Evolutionary conservation across 306 rosid genomes (phyloP), one percentile per base, ranked within the genome.

Genomic region (Delonix regia): DNA sequence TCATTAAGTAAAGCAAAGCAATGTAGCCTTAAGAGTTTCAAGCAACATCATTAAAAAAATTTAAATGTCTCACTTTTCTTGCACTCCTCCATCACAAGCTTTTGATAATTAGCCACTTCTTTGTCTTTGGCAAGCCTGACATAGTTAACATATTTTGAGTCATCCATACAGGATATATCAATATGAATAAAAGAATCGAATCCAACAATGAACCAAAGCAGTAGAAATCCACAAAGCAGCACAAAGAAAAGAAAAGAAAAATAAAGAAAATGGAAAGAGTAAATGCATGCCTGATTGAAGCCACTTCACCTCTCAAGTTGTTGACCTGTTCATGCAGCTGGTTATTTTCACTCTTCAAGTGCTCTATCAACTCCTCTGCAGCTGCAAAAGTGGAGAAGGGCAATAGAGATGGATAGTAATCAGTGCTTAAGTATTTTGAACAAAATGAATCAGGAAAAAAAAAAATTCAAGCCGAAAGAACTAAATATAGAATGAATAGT

Each of bases 311-410:
- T 59, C 86, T 89, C 90, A 95, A 81, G 1, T 88, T 94, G 84
- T 82, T 73, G 69, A 91, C 83, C 79, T 86, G 88, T 28, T 49
- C 85, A 41, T 9, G 84, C 83, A 95, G 75, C 80, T 79, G 64
- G 55, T 89, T 92, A 53, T 88, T 93, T 81, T 95, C 90, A 11
- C 25, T 82, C 78, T 60, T 85, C 67, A 91, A 83, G 83, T 95
- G 91, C 62, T 93, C 88, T 34, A 91, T 88, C 76, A 86, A 78
- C 77, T 89, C 92, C 80, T 95, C 98, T 3, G 94, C 88, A 72
- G 87, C 99, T 95, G 94, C 36, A 83, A 85, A 60, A 73, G 5
- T 41, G n/a, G 25, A 69, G 39, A 41, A 73, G 53, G 9, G 14
- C n/a, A 59, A 66, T 74, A 69, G 28, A 22, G 24, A 70, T 70